Evolutionary conservation across 768 basidiomycete species (phyloP).

Genomic region (Mycena venus): DNA sequence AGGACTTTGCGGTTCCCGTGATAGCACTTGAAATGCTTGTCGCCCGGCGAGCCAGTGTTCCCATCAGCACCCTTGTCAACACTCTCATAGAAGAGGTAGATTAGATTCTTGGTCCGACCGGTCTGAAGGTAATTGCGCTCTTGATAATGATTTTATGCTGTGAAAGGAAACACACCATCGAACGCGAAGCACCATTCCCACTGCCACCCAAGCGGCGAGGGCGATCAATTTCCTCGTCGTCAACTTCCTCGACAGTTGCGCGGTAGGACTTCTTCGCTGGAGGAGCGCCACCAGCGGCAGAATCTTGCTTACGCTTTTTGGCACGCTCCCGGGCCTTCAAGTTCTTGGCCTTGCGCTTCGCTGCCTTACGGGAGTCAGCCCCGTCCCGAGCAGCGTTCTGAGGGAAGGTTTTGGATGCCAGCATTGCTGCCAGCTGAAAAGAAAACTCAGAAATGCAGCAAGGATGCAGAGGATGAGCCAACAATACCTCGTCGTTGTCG

Average conservation of each 20-base stretch:
- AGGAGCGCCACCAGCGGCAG: not conserved
- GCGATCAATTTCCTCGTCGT: not conserved
- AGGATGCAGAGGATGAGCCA: not conserved
- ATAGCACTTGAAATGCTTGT: not conserved
- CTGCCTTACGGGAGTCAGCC: not conserved
- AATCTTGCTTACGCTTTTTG: not conserved
- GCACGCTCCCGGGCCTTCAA: not conserved
- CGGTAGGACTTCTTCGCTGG: not conserved
- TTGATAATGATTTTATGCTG: no score
- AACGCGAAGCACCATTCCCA: not conserved
- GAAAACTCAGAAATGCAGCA: not conserved
- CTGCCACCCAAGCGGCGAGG: not conserved
- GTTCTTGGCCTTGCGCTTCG: not conserved
- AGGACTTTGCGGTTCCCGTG: not conserved
- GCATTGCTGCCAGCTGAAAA: not conserved
- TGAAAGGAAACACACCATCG: not conserved
- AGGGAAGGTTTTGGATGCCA: not conserved
- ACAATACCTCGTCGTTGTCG: not conserved
- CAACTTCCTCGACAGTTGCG: not conserved
- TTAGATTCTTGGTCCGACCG: not conserved
- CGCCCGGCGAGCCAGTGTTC: not conserved
- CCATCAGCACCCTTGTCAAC: not conserved
- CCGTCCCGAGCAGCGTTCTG: not conserved
- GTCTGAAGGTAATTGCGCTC: no score
- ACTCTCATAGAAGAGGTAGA: not conserved